Percentiles rank a stretch among this genome's conserved stretches.
phyloP scores from a whole-genome alignment of 2,329 filamentous ascomycete genomes.

The Dothideomycetidae sp. region DNA sequence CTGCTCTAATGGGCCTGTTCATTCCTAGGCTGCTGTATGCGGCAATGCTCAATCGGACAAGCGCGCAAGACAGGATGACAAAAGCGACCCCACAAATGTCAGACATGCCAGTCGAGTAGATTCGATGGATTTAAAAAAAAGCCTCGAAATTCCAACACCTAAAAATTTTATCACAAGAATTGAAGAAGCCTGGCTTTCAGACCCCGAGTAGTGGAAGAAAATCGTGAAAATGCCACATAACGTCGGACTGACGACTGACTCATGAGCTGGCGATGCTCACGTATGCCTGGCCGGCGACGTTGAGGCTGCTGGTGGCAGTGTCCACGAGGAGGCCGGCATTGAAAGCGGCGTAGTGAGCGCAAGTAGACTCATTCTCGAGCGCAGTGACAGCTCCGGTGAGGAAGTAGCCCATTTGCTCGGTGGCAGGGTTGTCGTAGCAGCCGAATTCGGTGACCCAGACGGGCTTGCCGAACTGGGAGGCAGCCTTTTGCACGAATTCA shows the following conservation, averaged over 20 bases:
- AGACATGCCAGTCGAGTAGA: too few species aligned
- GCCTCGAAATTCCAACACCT: constrained; percentile 2
- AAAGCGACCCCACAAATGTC: too few species aligned
- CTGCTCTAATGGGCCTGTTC: too few species aligned
- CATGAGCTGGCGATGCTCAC: constrained; percentile 1
- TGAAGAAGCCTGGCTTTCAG: background rate
- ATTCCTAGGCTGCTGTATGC: too few species aligned
- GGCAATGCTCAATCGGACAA: too few species aligned
- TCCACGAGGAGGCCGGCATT: constrained; percentile 15
- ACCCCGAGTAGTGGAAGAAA: background rate
- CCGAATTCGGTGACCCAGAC: constrained; percentile 55
- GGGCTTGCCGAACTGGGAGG: constrained; percentile 22
- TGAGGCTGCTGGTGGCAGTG: background rate
- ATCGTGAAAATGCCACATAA: background rate
- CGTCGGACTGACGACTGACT: background rate
- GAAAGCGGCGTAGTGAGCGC: constrained; percentile 49
- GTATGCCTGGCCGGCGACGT: constrained; percentile 4
- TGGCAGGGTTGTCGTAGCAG: constrained; percentile 29
- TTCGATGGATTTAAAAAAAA: constrained; percentile 4
- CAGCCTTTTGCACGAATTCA: constrained; percentile 35
- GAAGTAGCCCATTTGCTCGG: constrained; percentile 33
- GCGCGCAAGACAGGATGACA: too few species aligned
- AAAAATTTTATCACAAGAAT: background rate
- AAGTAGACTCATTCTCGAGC: constrained; percentile 49
- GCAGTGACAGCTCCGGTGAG: constrained; percentile 25